A percentile compares a stretch with the other conserved stretches of the same genome.
phyloP scores from a whole-genome alignment of 2,329 filamentous ascomycete species.

The Cercospora sesami region DNA sequence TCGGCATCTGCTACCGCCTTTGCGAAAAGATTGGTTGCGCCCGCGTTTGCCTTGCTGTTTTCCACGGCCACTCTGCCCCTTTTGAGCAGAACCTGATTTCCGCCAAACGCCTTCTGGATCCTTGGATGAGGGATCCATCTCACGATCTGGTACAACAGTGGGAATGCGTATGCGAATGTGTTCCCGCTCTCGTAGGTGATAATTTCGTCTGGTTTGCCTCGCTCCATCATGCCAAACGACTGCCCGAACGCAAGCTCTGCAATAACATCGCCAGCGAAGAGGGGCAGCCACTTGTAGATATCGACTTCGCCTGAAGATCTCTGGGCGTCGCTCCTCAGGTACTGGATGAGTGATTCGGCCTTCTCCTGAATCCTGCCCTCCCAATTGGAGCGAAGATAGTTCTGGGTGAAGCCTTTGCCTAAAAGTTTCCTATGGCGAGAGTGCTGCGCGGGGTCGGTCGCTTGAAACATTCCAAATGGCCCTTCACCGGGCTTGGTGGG shows the following conservation, averaged over 20 bases:
- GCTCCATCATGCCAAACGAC: conserved; percentile 41
- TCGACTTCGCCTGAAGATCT: conserved; percentile 39
- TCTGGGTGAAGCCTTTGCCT: conserved; percentile 38
- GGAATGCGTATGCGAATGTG: conserved; percentile 15
- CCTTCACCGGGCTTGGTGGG: conserved; percentile 19
- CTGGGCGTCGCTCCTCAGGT: conserved; percentile 34
- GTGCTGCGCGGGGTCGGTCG: conserved; percentile 40
- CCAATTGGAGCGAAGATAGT: conserved; percentile 38
- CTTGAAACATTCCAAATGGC: conserved; percentile 39
- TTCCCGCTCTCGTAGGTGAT: conserved; percentile 13
- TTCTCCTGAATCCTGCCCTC: conserved; percentile 39
- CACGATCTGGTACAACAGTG: conserved; percentile 15
- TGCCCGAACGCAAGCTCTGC: conserved; percentile 43
- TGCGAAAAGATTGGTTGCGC: conserved; percentile 27
- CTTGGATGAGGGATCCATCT: conserved; percentile 14
- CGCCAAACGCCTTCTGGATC: conserved; percentile 7
- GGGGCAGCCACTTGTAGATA: conserved; percentile 42
- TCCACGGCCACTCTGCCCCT: conserved; percentile 12
- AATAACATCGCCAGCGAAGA: conserved; percentile 43
- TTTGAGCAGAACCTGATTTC: conserved; percentile 12
- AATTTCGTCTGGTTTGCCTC: conserved; percentile 25
- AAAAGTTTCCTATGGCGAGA: conserved; percentile 39
- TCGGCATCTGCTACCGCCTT: conserved; percentile 29
- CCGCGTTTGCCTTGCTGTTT: conserved; percentile 11
- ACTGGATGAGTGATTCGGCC: conserved; percentile 34